Base-by-base conservation (phyloP, 257 asterid species). In the Jasminum sambac region DNA sequence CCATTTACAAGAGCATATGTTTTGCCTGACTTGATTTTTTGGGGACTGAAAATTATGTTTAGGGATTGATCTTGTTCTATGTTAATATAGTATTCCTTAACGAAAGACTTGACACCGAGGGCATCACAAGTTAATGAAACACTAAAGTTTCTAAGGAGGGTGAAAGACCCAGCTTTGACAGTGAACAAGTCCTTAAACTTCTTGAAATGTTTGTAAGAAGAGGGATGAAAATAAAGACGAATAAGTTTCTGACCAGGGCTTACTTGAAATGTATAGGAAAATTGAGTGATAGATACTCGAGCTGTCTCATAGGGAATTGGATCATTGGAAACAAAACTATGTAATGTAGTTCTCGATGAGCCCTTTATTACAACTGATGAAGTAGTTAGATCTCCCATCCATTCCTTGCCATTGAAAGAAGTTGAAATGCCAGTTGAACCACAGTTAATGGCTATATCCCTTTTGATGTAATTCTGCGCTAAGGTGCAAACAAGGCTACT, bases 311-410 rank as follows among this genome's bases (percentile, higher is more conserved):
- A 40, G 21, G 78, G 81, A 67, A 70, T 60, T 11, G 58, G 79
- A 69, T 81, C 82, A n/a, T 44, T 77, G 13, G 66, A 39, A 12
- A 5, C 40, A 30, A 58, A 69, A n/a, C 57, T 57, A 26, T 30
- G 57, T 10, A 16, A 16, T 6, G 17, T 67, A n/a, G 83, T 78
- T 23, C 76, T 74, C 14, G 89, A 84, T 68, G 77, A 73, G 61
- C 90, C 90, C 5, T 65, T 78, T 40, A 84, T 25, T 4, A 55
- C 78, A 16, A 82, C 34, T 34, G 63, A 63, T 34, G 52, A 37
- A 39, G 87, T 39, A 44, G 10, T 58, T 5, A 17, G 11, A 63
- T 87, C 94, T 60, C 87, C 87, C 19, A 72, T 41, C 89, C 87
- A 87, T 72, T 72, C 8, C 11, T 81, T 77, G 30, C 86, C 85